A percentile compares a stretch with the other conserved stretches of the same genome.
phyloP scores from a whole-genome alignment of 2,329 filamentous ascomycete species.

The Fusarium guadeloupense region DNA sequence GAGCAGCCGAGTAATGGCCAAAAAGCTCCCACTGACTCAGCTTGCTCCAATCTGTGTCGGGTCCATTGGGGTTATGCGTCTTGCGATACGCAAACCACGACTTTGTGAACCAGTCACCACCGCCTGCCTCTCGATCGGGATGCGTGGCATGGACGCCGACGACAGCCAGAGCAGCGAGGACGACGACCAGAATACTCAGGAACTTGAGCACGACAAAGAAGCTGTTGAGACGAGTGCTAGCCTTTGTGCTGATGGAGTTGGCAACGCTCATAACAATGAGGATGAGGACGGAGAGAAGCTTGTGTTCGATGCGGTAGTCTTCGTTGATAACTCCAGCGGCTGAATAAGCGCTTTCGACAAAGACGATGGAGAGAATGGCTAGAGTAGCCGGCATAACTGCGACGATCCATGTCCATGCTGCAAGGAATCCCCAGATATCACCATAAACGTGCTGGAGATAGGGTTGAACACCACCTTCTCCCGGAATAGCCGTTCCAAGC shows the following conservation, averaged over 20 bases:
- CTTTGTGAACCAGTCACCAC: slow-evolving; percentile 61
- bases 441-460: slow-evolving; percentile 70
- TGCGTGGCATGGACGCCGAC: slow-evolving; percentile 52
- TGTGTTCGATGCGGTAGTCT: slow-evolving; percentile 56
- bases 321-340: slow-evolving; percentile 58
- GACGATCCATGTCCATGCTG: slow-evolving; percentile 72
- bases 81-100: slow-evolving; percentile 65
- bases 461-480: slow-evolving; percentile 71
- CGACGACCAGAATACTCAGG: slow-evolving; percentile 57
- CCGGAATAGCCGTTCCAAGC: slow-evolving; percentile 69
- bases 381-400: slow-evolving; percentile 71
- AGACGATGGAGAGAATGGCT: slow-evolving; percentile 71
- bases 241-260: slow-evolving; percentile 65
- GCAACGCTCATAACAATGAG: slow-evolving; percentile 58
- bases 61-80: slow-evolving; percentile 60
- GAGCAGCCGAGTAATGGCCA: slow-evolving; percentile 67
- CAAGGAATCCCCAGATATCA: slow-evolving; percentile 68
- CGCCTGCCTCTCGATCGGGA: slow-evolving; percentile 53
- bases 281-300: slow-evolving; percentile 60
- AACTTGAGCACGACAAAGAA: slow-evolving; percentile 67
- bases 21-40: slow-evolving; percentile 66
- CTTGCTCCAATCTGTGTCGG: slow-evolving; percentile 57
- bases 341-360: slow-evolving; percentile 68
- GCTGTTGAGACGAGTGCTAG: slow-evolving; percentile 63
- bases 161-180: slow-evolving; percentile 60